phyloP scores from a whole-genome alignment of 2,329 filamentous ascomycete species.

The Diaporthe capsici region DNA sequence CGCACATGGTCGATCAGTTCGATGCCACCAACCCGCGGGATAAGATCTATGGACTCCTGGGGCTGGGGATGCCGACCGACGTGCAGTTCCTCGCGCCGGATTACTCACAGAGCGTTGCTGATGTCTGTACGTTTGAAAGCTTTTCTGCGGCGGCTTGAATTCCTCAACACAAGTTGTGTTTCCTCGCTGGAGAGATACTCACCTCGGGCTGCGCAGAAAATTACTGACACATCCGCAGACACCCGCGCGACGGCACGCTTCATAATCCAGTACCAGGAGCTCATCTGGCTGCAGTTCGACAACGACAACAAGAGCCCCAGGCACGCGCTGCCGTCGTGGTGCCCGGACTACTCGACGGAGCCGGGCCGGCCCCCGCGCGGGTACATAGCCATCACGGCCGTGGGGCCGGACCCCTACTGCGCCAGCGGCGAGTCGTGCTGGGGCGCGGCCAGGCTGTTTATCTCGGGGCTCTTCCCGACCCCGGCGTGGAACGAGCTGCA shows the following conservation, averaged over 20 bases:
- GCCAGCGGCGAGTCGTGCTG: slow-evolving; percentile 22
- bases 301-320: slow-evolving; percentile 19
- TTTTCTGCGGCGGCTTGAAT: background rate
- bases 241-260: slow-evolving; percentile 21
- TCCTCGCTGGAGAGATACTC: background rate
- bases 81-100: slow-evolving; percentile 11
- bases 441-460: background rate
- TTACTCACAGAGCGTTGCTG: slow-evolving; percentile 28
- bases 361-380: slow-evolving; percentile 6
- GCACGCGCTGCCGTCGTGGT: slow-evolving; percentile 18
- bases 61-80: background rate
- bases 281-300: slow-evolving; percentile 27
- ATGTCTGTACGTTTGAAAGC: background rate
- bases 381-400: background rate
- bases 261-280: slow-evolving; percentile 27
- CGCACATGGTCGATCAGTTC: background rate
- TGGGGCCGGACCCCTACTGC: background rate
- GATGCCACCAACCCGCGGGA: slow-evolving; percentile 3
- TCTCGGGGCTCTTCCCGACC: slow-evolving; percentile 1
- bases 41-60: slow-evolving; percentile 15
- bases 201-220: background rate
- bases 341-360: slow-evolving; percentile 21
- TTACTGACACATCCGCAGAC: background rate
- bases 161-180: too few species aligned
- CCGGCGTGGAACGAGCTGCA: slow-evolving; percentile 1